phyloP scores from a whole-genome alignment of 2,329 filamentous ascomycete species.

The Alternaria alternata region DNA sequence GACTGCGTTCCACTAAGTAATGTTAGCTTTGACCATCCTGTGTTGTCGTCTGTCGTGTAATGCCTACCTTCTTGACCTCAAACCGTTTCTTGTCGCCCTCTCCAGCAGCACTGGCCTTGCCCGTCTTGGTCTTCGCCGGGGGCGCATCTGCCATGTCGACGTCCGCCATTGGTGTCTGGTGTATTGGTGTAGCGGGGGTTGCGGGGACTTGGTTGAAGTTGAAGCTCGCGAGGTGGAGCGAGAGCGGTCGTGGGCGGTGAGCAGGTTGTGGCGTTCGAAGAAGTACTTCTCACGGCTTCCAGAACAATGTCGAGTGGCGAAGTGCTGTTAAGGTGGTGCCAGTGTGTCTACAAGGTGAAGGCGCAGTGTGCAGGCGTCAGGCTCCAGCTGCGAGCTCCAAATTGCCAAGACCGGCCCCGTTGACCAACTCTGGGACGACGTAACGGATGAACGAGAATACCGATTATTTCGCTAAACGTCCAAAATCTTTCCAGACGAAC shows the following conservation, averaged over 20 bases:
- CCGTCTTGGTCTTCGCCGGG: conserved; percentile 60
- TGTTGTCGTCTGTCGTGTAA: neutral
- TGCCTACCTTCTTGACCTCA: conserved; percentile 92
- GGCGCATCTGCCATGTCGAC: conserved; percentile 94
- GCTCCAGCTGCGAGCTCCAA: conserved; percentile 21
- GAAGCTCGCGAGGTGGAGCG: conserved; percentile 8
- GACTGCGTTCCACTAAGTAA: conserved; percentile 90
- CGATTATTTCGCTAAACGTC: neutral
- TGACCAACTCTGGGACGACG: conserved; percentile 6
- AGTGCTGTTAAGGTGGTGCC: conserved; percentile 5
- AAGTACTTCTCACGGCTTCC: conserved; percentile 12
- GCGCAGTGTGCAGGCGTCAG: conserved; percentile 18
- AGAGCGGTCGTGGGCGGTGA: conserved; percentile 1
- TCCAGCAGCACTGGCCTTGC: conserved; percentile 61
- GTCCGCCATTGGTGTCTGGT: conserved; percentile 75
- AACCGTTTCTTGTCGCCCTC: conserved; percentile 87
- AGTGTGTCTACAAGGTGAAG: conserved; percentile 4
- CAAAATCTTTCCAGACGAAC: neutral
- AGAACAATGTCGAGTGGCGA: conserved; percentile 9
- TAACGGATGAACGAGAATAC: neutral
- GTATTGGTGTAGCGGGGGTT: conserved; percentile 29
- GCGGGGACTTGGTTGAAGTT: conserved; percentile 26
- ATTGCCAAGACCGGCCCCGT: conserved; percentile 23
- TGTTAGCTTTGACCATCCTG: conserved; percentile 28
- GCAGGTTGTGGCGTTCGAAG: neutral